Conservation (phyloP, 495 filamentous ascomycete species). For the Penicillium arizonense region DNA sequence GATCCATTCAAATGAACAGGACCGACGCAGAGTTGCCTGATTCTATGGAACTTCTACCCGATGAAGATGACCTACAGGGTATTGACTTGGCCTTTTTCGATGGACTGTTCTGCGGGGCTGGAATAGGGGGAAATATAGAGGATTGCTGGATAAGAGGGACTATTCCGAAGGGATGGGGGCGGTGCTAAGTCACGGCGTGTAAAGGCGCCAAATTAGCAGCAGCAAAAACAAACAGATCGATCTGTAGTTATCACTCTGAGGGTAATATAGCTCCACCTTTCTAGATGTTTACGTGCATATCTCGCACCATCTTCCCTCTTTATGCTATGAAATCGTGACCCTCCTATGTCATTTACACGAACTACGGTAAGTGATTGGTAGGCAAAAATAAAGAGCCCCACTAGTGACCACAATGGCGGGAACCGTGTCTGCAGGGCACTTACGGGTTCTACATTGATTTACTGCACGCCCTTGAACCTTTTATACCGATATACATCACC, state of each 20-base stretch:
- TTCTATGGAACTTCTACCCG: slow-evolving; percentile 2
- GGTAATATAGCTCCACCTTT: no score
- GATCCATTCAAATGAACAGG: background rate
- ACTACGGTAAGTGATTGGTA: background rate
- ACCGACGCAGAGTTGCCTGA: background rate
- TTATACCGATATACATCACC: background rate
- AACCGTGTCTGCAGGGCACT: background rate
- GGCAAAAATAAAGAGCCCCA: slow-evolving; percentile 1
- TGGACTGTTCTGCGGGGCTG: slow-evolving; percentile 23
- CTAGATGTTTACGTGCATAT: no score
- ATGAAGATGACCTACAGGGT: slow-evolving; percentile 19
- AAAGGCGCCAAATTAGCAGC: no score
- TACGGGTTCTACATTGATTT: background rate
- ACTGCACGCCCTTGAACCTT: background rate
- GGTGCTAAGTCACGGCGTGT: no score
- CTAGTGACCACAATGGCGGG: background rate
- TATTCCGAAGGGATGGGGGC: no score
- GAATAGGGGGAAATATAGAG: background rate
- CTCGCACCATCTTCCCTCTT: no score
- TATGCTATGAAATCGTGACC: no score
- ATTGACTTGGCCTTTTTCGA: slow-evolving; percentile 32
- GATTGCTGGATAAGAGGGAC: no score
- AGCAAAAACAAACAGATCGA: no score
- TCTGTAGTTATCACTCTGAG: no score
- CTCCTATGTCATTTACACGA: background rate